A percentile compares a stretch with the other conserved stretches of the same genome.
Conservation (phyloP, 805 yeast genomes). For the Starmerella kuoi region DNA sequence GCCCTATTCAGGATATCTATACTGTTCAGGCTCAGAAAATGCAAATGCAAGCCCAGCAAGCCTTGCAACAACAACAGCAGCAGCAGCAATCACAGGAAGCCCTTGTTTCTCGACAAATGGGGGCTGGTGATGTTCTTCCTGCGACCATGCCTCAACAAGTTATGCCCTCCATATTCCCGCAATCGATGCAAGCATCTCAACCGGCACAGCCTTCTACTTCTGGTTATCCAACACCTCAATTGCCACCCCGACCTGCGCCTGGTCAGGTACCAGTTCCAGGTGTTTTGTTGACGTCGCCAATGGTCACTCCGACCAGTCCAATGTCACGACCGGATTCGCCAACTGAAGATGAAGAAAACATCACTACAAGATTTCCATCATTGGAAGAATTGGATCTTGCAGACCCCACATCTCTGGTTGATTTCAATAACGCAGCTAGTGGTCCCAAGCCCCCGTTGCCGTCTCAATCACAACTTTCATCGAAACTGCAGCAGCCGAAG, state of each 20-base stretch:
- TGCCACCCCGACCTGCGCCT: slow-evolving; percentile 5
- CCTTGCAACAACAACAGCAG: background rate
- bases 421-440: background rate
- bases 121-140: no score
- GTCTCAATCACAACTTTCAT: background rate
- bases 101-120: no score
- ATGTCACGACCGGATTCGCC: slow-evolving; percentile 4
- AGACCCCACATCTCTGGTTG: slow-evolving; percentile 1
- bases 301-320: slow-evolving; percentile 7
- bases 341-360: slow-evolving; percentile 12
- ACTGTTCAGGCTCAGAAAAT: background rate
- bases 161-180: background rate
- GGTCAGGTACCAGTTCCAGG: slow-evolving; percentile 14
- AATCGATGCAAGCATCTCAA: background rate
- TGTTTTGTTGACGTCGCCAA: slow-evolving; percentile 9
- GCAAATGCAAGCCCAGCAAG: background rate
- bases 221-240: background rate
- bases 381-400: slow-evolving; percentile 26
- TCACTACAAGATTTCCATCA: slow-evolving; percentile 26
- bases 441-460: no score
- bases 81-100: background rate
- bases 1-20: slow-evolving; percentile 34
- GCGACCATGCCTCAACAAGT: background rate
- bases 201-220: background rate
- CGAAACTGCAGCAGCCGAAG: background rate